phyloP scores from a whole-genome alignment of 2,329 filamentous ascomycete species.

The Metarhizium rileyi region DNA sequence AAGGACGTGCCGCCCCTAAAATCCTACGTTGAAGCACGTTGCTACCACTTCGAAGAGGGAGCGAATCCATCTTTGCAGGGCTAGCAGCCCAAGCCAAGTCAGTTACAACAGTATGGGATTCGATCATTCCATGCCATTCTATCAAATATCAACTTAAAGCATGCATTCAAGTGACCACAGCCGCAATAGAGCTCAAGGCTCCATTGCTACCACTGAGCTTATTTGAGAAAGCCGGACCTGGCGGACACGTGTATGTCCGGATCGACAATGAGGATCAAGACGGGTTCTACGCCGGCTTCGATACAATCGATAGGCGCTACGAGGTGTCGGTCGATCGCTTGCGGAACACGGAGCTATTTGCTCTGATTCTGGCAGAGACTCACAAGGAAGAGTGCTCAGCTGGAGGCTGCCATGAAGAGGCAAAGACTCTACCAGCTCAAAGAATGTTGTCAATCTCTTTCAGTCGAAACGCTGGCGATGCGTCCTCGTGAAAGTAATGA shows the following conservation, averaged over 20 bases:
- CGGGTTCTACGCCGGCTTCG: background rate
- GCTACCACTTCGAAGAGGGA: too few species aligned
- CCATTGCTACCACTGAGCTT: background rate
- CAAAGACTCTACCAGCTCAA: too few species aligned
- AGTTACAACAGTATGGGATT: too few species aligned
- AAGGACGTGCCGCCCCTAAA: background rate
- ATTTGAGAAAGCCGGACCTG: background rate
- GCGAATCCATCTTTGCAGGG: too few species aligned
- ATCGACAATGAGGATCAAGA: background rate
- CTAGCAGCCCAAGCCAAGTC: too few species aligned
- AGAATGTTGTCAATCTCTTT: too few species aligned
- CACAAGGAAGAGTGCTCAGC: background rate
- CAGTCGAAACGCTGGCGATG: too few species aligned
- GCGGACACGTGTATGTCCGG: background rate
- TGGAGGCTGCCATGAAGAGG: background rate
- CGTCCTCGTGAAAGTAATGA: too few species aligned
- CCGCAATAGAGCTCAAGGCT: slow-evolving; percentile 1
- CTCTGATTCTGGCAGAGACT: slow-evolving; percentile 3
- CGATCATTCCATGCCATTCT: background rate
- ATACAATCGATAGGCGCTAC: slow-evolving; percentile 2
- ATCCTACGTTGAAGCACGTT: too few species aligned
- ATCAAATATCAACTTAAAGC: too few species aligned
- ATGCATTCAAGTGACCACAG: background rate
- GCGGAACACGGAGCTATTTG: background rate
- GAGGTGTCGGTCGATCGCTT: background rate